These are phyloP conservation scores for Backusella tuberculispora DNA, from an alignment of 192 early-diverging fungal species.

Conservation along the genomic window DNA sequence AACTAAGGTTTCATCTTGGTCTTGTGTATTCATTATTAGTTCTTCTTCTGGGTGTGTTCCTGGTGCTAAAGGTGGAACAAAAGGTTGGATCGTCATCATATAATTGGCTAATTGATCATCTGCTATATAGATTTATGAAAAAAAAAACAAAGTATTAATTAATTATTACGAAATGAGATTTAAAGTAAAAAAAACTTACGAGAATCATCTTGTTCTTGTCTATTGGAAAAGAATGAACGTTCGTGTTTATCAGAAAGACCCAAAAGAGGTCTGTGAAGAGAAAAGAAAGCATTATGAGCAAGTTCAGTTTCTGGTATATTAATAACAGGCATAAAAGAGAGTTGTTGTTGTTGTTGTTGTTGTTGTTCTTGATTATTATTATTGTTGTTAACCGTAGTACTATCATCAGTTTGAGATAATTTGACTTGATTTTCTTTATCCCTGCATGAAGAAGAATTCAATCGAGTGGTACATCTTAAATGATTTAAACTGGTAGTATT, in stretches of 20 bases:
- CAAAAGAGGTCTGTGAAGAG: conserved; percentile 56
- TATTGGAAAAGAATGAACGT: conserved; percentile 11
- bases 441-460: conserved; percentile 9
- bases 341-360: not conserved
- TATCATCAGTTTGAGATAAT: not conserved
- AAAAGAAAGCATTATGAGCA: conserved; percentile 62
- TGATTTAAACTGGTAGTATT: not conserved
- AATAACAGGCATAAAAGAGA: conserved; percentile 19
- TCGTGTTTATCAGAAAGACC: conserved; percentile 31
- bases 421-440: conserved; percentile 1
- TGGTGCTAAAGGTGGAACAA: not conserved
- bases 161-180: not conserved
- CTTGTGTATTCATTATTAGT: not conserved
- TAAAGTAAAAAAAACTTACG: not conserved
- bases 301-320: conserved; percentile 53
- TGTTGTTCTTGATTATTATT: not conserved
- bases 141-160: not conserved
- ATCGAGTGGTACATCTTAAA: not conserved
- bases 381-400: not conserved
- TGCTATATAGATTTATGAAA: not conserved
- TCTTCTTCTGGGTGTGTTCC: not conserved
- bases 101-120: conserved; percentile 4
- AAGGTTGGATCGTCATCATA: not conserved
- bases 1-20: not conserved
- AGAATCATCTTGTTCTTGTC: conserved; percentile 2